Evolutionary conservation across 2,329 filamentous ascomycete species (phyloP).

Genomic region (Exophiala mesophila): DNA sequence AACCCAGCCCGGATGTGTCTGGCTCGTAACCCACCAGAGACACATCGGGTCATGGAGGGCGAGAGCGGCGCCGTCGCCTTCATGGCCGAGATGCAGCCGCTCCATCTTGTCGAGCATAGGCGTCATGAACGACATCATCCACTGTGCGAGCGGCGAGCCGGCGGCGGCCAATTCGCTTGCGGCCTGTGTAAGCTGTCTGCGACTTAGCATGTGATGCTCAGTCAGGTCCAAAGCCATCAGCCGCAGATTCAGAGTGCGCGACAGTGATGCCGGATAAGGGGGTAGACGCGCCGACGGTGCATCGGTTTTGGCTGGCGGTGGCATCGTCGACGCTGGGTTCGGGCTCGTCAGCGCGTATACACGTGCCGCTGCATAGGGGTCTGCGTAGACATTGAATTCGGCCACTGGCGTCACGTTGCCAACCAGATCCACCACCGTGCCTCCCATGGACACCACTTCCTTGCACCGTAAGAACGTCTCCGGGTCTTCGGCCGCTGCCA

Average conservation of each 20-base stretch:
- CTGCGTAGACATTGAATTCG: slow-evolving; percentile 95
- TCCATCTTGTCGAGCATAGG: slow-evolving; percentile 67
- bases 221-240: slow-evolving; percentile 77
- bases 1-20: slow-evolving; percentile 34
- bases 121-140: slow-evolving; percentile 67
- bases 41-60: slow-evolving; percentile 74
- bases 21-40: slow-evolving; percentile 70
- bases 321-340: slow-evolving; percentile 73
- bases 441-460: slow-evolving; percentile 94
- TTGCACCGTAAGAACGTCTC: slow-evolving; percentile 84
- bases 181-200: slow-evolving; percentile 53
- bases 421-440: slow-evolving; percentile 69
- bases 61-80: slow-evolving; percentile 49
- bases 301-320: slow-evolving; percentile 47
- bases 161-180: slow-evolving; percentile 53
- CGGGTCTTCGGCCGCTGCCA: slow-evolving; percentile 82
- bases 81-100: slow-evolving; percentile 52
- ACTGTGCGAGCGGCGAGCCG: slow-evolving; percentile 63
- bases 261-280: slow-evolving; percentile 60
- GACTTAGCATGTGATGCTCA: slow-evolving; percentile 61
- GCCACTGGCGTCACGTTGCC: slow-evolving; percentile 82
- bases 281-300: slow-evolving; percentile 43
- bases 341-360: slow-evolving; percentile 73
- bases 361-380: slow-evolving; percentile 70
- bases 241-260: slow-evolving; percentile 60